Base-by-base conservation (phyloP, 768 basidiomycete genomes). In the Lactarius sp. region DNA sequence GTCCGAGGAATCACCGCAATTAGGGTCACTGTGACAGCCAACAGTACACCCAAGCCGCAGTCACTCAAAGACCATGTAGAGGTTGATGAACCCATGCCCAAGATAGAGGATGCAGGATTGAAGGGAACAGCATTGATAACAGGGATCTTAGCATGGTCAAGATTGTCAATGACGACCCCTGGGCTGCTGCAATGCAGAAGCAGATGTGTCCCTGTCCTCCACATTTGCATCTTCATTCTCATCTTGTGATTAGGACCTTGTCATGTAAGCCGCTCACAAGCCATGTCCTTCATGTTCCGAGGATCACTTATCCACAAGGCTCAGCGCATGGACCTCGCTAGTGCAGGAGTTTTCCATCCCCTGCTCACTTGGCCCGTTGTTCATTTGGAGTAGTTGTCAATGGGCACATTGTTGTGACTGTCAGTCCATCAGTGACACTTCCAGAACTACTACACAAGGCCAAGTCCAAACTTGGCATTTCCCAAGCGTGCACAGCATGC, bases 141-240 rank as follows among this genome's bases (percentile, higher is more conserved):
- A 77, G 78, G 8, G 81, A 83, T 55, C 73, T 77, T 13, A 82
- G 82, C 20, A 76, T 95, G 6, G 84, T 97, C 67, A 88, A 90
- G 76, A 90, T 96, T 65, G 86, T 86, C 2, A 92, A 90, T 63
- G 82, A 84, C 22, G 90, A 95, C 73, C 90, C 94, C 3, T 80
- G 81, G 62, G 91, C 92, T 18, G 94, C 94, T 51, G 94, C 94
- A 0, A 94, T 97, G 62, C 78, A 96, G 68, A 93, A 90, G 74
- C 82, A 91, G 80, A 92, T 92, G 54, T 16, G 84, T 73, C 16
- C 22, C 1, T 22, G 8, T 22, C 5, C 3, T 18, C 18, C 27
- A 27, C 20, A 1, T 9, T 37, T 14, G n/a, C n/a, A 18, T 20
- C 7, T 7, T 37, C 10, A 20, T 33, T 37, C 51, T 57, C 5